Percentiles rank a stretch among this genome's conserved stretches.
phyloP scores from a whole-genome alignment of 352 stramenopile species.

The Blastocystis hominis region DNA sequence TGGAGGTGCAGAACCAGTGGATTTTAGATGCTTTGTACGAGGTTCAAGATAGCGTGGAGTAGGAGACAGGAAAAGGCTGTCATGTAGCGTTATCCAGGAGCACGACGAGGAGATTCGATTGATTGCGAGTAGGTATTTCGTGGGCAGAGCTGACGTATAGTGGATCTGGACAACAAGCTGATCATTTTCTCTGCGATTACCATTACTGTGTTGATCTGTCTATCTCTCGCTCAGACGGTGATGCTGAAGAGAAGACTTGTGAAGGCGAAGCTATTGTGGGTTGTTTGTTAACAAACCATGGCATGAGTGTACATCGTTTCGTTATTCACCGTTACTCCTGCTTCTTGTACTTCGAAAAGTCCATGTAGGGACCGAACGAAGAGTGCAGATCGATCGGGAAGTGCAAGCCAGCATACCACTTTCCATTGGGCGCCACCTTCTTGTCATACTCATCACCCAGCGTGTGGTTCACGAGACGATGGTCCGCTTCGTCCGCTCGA shows the following conservation, averaged over 20 bases:
- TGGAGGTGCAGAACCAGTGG: slow-evolving; percentile 52
- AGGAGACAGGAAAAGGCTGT: background rate
- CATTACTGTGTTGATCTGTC: background rate
- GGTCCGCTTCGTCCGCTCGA: slow-evolving; percentile 76
- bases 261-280: slow-evolving; percentile 17
- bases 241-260: slow-evolving; percentile 35
- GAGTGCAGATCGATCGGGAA: slow-evolving; percentile 47
- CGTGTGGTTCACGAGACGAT: slow-evolving; percentile 77
- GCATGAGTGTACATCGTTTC: background rate
- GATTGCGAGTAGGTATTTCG: background rate
- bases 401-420: slow-evolving; percentile 28
- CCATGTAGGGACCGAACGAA: slow-evolving; percentile 54
- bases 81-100: slow-evolving; percentile 39
- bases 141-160: background rate
- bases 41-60: slow-evolving; percentile 53
- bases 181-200: slow-evolving; percentile 48
- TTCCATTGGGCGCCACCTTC: background rate
- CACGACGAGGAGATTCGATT: slow-evolving; percentile 30
- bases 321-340: background rate
- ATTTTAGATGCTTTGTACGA: slow-evolving; percentile 55
- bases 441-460: slow-evolving; percentile 63
- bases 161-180: slow-evolving; percentile 42
- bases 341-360: slow-evolving; percentile 15
- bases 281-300: slow-evolving; percentile 15
- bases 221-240: slow-evolving; percentile 7